A percentile compares a stretch with the other conserved stretches of the same genome.
These are phyloP conservation scores for Naganishia antarctica DNA, from an alignment of 768 basidiomycete species.

Conservation along the genomic window DNA sequence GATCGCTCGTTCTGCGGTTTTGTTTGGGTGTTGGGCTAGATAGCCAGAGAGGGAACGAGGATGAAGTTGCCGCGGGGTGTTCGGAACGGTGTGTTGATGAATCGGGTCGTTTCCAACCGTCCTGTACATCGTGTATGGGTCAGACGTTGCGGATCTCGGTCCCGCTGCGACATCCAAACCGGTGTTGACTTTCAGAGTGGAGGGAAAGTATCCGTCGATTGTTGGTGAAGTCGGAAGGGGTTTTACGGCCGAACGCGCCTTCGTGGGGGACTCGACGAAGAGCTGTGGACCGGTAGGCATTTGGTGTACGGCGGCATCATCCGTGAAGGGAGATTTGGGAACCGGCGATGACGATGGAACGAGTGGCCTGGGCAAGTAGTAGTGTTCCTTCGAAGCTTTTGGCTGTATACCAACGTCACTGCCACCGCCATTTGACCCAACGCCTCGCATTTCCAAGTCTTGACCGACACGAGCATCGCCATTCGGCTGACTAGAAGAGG, in stretches of 20 bases:
- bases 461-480: no score
- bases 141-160: not conserved
- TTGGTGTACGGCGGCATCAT: not conserved
- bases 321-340: constrained; percentile 8
- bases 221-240: not conserved
- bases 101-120: constrained; percentile 10
- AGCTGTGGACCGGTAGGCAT: not conserved
- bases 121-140: constrained; percentile 8
- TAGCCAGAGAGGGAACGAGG: constrained; percentile 49
- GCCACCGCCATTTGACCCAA: no score
- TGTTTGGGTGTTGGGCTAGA: constrained; percentile 50
- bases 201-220: constrained; percentile 6
- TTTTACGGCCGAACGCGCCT: not conserved
- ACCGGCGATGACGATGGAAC: not conserved
- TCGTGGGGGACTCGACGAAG: not conserved
- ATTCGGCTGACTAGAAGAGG: not conserved
- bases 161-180: not conserved
- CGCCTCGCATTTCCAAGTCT: not conserved
- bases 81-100: not conserved
- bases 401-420: no score
- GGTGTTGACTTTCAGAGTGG: not conserved
- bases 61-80: constrained; percentile 20
- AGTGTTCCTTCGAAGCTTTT: no score
- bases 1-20: constrained; percentile 51
- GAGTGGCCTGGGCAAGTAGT: not conserved